phyloP scores from a whole-genome alignment of 1,284 basidiomycete species.

The Clitocybe nebularis region DNA sequence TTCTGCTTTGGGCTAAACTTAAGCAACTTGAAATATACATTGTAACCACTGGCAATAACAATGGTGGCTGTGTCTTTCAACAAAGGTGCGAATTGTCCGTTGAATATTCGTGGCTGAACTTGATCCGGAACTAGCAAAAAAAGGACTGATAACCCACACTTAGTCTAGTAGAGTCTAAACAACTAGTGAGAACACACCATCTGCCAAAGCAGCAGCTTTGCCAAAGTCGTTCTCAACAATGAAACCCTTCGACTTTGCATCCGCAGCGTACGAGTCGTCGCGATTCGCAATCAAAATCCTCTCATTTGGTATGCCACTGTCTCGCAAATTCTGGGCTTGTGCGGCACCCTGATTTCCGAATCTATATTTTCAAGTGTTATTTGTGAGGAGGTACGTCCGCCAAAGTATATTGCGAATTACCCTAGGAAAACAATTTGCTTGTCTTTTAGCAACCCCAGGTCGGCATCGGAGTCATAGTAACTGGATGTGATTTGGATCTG shows the following conservation, averaged over 20 bases:
- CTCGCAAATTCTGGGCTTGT: slow-evolving; percentile 64
- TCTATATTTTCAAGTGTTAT: slow-evolving; percentile 25
- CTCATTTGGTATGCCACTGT: slow-evolving; percentile 58
- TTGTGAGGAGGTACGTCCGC: not conserved
- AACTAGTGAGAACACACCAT: slow-evolving; percentile 33
- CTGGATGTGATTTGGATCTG: too few relatives aligned
- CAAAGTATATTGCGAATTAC: slow-evolving; percentile 25
- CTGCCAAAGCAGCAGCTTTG: slow-evolving; percentile 53
- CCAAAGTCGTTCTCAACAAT: slow-evolving; percentile 53
- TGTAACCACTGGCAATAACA: slow-evolving; percentile 63
- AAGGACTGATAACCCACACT: slow-evolving; percentile 34
- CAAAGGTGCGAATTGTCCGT: slow-evolving; percentile 45
- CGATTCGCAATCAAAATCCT: slow-evolving; percentile 58
- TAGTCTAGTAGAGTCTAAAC: not conserved
- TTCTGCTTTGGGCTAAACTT: slow-evolving; percentile 53
- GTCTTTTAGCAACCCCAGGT: slow-evolving; percentile 40
- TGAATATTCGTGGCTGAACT: slow-evolving; percentile 59
- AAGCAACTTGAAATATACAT: slow-evolving; percentile 59
- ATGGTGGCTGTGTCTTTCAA: slow-evolving; percentile 48
- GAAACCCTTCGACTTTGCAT: slow-evolving; percentile 55
- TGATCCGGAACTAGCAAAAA: slow-evolving; percentile 64
- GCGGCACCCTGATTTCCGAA: slow-evolving; percentile 68
- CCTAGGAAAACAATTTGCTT: slow-evolving; percentile 62
- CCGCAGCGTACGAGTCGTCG: slow-evolving; percentile 51
- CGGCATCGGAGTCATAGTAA: slow-evolving; percentile 61